Evolutionary conservation across 371 early-diverging fungal genomes (phyloP).

Genomic region (Mucor racemosus): DNA sequence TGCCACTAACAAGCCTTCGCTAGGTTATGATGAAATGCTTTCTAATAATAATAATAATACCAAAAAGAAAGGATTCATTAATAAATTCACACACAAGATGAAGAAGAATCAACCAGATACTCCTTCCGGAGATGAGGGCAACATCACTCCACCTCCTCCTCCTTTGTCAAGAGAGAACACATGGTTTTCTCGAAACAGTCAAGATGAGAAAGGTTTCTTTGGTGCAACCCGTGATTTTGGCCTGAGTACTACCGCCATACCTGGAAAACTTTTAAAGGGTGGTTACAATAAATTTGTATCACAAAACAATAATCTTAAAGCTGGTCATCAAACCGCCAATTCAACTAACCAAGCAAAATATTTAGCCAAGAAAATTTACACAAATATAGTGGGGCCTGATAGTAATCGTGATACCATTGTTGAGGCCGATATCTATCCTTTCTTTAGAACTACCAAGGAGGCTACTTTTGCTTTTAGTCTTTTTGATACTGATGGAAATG

Average conservation of each 20-base stretch:
- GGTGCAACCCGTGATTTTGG: constrained; percentile 29
- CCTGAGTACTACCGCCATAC: constrained; percentile 27
- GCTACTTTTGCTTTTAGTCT: constrained; percentile 70
- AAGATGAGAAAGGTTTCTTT: constrained; percentile 28
- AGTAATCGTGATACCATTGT: constrained; percentile 45
- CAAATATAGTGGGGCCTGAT: constrained; percentile 40
- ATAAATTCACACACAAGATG: constrained; percentile 19
- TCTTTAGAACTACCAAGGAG: constrained; percentile 60
- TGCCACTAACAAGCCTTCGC: background rate
- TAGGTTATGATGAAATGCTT: background rate
- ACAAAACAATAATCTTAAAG: background rate
- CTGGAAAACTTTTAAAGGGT: constrained; percentile 42
- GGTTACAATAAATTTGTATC: constrained; percentile 29
- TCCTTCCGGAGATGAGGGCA: constrained; percentile 2
- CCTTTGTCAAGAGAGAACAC: constrained; percentile 25
- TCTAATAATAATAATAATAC: background rate
- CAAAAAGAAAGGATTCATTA: constrained; percentile 12
- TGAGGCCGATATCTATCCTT: constrained; percentile 57
- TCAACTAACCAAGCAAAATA: constrained; percentile 53
- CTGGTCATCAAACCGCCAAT: constrained; percentile 17
- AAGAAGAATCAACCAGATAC: background rate
- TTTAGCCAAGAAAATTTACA: constrained; percentile 55
- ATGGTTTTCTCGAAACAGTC: constrained; percentile 32
- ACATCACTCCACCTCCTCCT: background rate
- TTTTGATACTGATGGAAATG: constrained; percentile 75